Evolutionary conservation across 106 monocot genomes (phyloP).

Genomic region (Allium fistulosum): DNA sequence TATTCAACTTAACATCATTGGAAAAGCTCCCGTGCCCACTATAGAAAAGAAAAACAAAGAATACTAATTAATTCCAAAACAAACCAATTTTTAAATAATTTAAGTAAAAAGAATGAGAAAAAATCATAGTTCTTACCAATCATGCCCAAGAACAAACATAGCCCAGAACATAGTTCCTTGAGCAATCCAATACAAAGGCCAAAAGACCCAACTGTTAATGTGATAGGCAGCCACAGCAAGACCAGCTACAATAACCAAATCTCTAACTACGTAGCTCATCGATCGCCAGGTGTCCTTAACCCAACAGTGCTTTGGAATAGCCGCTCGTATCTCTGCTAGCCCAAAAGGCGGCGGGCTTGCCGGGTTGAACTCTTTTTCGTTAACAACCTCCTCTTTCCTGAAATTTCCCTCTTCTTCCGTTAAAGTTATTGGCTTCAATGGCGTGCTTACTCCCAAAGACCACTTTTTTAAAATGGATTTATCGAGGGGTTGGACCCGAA

Average conservation of each 20-base stretch:
- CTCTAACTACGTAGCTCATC: constrained; percentile 76
- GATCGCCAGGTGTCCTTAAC: constrained; percentile 73
- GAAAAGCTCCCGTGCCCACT: constrained; percentile 98
- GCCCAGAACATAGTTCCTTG: constrained; percentile 99
- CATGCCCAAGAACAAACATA: constrained; percentile 89
- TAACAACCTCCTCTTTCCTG: background rate
- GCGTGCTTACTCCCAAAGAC: constrained; percentile 25
- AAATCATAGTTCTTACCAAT: constrained; percentile 45
- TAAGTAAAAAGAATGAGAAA: no score
- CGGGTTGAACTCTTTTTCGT: constrained; percentile 34
- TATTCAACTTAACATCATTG: constrained; percentile 57
- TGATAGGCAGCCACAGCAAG: constrained; percentile 57
- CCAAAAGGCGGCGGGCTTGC: constrained; percentile 67
- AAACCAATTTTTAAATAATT: no score
- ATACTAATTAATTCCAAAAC: background rate
- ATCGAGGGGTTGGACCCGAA: background rate
- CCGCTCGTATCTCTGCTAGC: constrained; percentile 65
- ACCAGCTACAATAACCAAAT: constrained; percentile 55
- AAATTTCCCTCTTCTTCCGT: constrained; percentile 4
- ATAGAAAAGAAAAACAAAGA: background rate
- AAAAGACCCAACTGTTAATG: constrained; percentile 66
- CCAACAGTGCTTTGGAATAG: constrained; percentile 88
- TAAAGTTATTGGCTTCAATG: constrained; percentile 8
- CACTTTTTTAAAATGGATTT: constrained; percentile 17
- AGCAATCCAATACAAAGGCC: constrained; percentile 88